Conservation (phyloP, 345 rosid species). For the Nephelium lappaceum region DNA sequence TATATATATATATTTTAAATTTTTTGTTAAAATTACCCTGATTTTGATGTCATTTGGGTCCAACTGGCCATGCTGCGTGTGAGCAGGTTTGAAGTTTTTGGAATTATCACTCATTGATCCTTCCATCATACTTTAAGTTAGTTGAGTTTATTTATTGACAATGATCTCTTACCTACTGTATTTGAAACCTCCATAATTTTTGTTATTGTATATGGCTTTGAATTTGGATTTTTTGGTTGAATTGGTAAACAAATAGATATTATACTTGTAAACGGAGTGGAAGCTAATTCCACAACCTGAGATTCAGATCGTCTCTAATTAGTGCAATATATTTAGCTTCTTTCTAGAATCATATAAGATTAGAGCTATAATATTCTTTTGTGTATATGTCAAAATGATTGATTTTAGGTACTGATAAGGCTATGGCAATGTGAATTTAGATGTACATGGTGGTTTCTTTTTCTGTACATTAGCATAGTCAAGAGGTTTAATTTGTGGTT, state of each 20-base stretch:
- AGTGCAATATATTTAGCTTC: background rate
- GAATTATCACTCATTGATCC: background rate
- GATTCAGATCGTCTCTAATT: constrained; percentile 3
- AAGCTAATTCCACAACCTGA: constrained; percentile 9
- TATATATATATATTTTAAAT: too few relatives aligned
- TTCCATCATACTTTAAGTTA: background rate
- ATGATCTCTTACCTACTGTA: background rate
- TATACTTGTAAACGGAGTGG: background rate
- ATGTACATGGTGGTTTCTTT: background rate
- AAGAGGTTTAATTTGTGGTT: background rate
- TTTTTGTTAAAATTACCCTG: background rate
- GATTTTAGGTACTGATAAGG: background rate
- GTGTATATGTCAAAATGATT: background rate
- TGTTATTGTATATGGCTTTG: background rate
- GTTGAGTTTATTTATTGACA: background rate
- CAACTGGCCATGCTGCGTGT: background rate
- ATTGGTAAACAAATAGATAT: background rate
- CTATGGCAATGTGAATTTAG: background rate
- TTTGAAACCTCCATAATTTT: background rate
- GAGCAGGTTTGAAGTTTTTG: background rate
- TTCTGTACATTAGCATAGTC: background rate
- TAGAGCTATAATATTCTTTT: background rate
- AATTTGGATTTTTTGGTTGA: constrained; percentile 3
- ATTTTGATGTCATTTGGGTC: background rate
- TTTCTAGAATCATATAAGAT: background rate